Evolutionary conservation across 768 basidiomycete species (phyloP), one percentile per base, ranked within the genome.

Genomic region (Lactarius akahatsu): DNA sequence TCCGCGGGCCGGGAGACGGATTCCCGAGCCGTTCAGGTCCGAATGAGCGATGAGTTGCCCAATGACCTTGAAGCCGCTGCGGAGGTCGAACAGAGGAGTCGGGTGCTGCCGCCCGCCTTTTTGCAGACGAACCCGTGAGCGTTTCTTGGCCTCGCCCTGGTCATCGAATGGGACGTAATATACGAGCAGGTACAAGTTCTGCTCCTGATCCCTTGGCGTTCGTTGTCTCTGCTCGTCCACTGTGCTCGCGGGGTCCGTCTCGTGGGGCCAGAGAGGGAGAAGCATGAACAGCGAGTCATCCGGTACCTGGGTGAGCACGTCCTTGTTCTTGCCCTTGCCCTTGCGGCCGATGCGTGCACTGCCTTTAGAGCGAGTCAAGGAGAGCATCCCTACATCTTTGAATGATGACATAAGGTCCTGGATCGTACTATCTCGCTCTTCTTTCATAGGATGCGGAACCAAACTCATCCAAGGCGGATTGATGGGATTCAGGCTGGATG

Each of bases 261-360:
- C 88, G 18, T 87, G 84, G 10, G 89, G 86, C 90, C 91, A 94
- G n/a, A 94, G 80, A 18, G 92, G 92, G n/a, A 94, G 79, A 30
- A 92, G 81, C 92, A 94, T 93, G 74, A 88, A 91, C 61, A 92
- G 78, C 28, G 85, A 84, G 20, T 92, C 90, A 6, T 82, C 76
- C 0, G 88, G 88, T 43, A 93, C 80, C 38, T 84, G 79, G 38
- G 83, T 80, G 64, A 91, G 84, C 68, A 89, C 79, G 65, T 84
- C 68, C 50, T 68, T 67, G 34, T 67, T 61, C 38, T 40, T 40
- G 13, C 45, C 61, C 43, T 61, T 66, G 15, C 65, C 69, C 40
- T 61, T 70, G 59, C 71, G 71, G 43, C 70, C 71, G n/a, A n/a
- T n/a, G 60, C 70, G 66, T 36, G 70, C 70, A 30, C 57, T 61